Evolutionary conservation across 2,329 filamentous ascomycete genomes (phyloP), one percentile per base, ranked within the genome.

Genomic region (Septoria linicola): DNA sequence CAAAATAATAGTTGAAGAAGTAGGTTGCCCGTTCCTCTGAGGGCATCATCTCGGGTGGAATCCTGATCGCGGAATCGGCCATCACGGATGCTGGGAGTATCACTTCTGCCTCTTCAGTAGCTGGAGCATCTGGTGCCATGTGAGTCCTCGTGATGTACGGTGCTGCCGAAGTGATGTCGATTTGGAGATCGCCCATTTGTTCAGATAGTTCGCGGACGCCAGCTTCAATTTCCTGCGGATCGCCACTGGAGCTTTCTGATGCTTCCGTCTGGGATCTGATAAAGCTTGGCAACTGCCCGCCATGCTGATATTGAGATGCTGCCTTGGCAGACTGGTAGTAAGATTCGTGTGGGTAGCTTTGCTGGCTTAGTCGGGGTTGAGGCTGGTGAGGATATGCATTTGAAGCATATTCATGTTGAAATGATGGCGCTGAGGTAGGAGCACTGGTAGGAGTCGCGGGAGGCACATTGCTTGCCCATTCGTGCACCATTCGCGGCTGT

Each of bases 11-110:
- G 32, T 93, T 84, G 67, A 97, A 95, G 66, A 93, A 95, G 30
- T 87, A 81, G 65, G 90, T 74, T 3, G 85, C 85, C 30, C 88
- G 88, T 37, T 89, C 84, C 25, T 96, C 89, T 23, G 86, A 81
- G 1, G 92, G 92, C 90, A 97, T 96, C 64, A 97, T 80, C 63
- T 95, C 90, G 0, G 87, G 88, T 0, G 92, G 93, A 55, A 97
- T 96, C 30, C 89, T 83, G 52, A 96, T 86, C 52, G 87, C 90
- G 17, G 84, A 78, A 42, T 89, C 89, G 6, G 88, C 80, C 7
- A 83, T 79, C 13, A 81, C 79, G 27, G 86, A 80, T 10, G 83
- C 81, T 27, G 89, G 90, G 7, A 95, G 70, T 23, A 80, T 72
- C 37, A 83, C 80, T 60, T 89, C 87, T 53, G 80, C 84, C 51